A percentile compares a stretch with the other conserved stretches of the same genome.
Evolutionary conservation across 208 protist species (phyloP).

Genomic region (Trypanosoma caninum): DNA sequence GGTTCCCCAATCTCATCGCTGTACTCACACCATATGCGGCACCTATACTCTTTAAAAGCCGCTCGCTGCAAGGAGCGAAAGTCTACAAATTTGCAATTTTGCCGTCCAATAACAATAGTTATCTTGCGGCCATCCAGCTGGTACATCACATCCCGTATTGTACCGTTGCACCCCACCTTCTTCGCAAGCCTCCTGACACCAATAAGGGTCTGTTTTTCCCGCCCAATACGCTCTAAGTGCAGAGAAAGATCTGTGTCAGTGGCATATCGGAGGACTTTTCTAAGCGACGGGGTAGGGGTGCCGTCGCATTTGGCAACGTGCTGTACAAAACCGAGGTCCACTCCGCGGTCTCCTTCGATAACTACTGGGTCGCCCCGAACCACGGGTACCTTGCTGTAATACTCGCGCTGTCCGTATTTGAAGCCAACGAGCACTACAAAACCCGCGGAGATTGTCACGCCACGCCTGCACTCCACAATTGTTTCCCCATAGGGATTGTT

Average conservation of each 20-base stretch:
- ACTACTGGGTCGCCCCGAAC: conserved; percentile 42
- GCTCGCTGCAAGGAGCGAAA: conserved; percentile 76
- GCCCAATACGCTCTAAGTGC: conserved; percentile 30
- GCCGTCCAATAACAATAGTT: conserved; percentile 64
- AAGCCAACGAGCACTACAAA: too few species aligned
- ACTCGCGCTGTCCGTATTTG: conserved; percentile 72
- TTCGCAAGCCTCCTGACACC: conserved; percentile 44
- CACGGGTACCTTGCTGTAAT: conserved; percentile 31
- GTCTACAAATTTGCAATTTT: conserved; percentile 53
- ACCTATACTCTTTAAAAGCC: conserved; percentile 68
- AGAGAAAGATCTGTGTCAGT: conserved; percentile 34
- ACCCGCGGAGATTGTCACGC: too few species aligned
- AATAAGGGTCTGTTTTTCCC: conserved; percentile 49
- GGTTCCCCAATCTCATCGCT: conserved; percentile 55
- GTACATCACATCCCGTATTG: conserved; percentile 67
- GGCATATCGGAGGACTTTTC: conserved; percentile 31
- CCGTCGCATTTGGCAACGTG: conserved; percentile 4
- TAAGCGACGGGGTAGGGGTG: background rate
- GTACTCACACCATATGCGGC: conserved; percentile 82
- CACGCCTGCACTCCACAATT: too few species aligned
- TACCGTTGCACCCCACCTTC: conserved; percentile 39
- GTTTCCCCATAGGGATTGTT: too few species aligned
- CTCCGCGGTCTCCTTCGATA: conserved; percentile 73
- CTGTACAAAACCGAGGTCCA: conserved; percentile 62
- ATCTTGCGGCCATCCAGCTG: conserved; percentile 80